Evolutionary conservation across 1,284 basidiomycete species (phyloP).

Genomic region (Ceratobasidium sp.): DNA sequence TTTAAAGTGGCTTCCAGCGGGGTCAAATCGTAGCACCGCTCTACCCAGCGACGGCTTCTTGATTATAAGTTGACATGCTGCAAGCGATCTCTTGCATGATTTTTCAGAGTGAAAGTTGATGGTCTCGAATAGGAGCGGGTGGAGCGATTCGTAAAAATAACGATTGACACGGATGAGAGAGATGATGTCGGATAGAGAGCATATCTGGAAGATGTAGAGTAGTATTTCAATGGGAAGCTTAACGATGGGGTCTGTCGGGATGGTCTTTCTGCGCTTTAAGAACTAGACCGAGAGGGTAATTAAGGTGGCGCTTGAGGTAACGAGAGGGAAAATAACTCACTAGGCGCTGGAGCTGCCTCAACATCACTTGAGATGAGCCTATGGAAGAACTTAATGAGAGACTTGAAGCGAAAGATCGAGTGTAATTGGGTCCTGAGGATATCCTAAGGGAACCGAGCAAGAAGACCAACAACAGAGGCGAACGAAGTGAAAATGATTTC

Average conservation of each 20-base stretch:
- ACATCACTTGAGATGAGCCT: neutral
- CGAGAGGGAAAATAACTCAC: neutral
- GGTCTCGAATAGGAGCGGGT: conserved; percentile 43
- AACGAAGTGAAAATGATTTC: neutral
- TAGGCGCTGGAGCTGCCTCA: conserved; percentile 12
- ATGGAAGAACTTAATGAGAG: neutral
- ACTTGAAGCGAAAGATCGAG: neutral
- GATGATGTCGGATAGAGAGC: conserved; percentile 24
- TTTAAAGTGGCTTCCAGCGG: conserved; percentile 30
- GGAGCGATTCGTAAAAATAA: conserved; percentile 32
- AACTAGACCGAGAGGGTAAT: neutral
- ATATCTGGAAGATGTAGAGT: conserved; percentile 28
- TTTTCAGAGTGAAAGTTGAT: conserved; percentile 44
- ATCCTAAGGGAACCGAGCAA: neutral
- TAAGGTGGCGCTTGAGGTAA: conserved; percentile 19
- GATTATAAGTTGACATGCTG: conserved; percentile 32
- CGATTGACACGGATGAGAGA: conserved; percentile 37
- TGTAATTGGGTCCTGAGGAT: neutral
- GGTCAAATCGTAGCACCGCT: conserved; percentile 39
- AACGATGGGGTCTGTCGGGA: conserved; percentile 3
- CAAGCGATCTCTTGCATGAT: conserved; percentile 29
- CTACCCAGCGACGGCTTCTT: conserved; percentile 28
- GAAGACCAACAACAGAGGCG: neutral
- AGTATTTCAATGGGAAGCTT: conserved; percentile 40
- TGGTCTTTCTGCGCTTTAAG: neutral